Evolutionary conservation across 2,329 filamentous ascomycete species (phyloP), one percentile per base, ranked within the genome.

Genomic region (Rutstroemia sp.): DNA sequence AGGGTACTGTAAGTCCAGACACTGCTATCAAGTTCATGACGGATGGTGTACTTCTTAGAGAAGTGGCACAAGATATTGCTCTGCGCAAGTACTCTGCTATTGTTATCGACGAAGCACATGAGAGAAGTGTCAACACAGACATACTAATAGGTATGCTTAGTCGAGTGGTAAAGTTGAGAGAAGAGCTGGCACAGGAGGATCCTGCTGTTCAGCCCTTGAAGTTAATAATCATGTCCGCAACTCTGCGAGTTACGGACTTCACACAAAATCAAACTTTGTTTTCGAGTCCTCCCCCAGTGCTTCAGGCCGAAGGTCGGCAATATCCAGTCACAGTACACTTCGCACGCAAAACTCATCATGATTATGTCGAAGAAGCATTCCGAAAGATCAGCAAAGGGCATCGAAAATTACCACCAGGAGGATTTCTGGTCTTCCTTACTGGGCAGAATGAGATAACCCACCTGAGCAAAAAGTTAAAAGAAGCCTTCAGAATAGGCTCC

Each of bases 11-110:
- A 1, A 83, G 84, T 49, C 77, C 84, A 27, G 86, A 90, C 52
- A 99, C 94, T 0, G 88, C 89, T 5, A 83, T 99, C 70, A 99
- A 99, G 70, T 99, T 97, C 73, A 96, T 99, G 92, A 99, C 94
- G 0, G 94, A 99, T 71, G 94, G 94, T 79, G 91, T 99, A 27
- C 76, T 99, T 58, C 79, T 99, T 9, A 86, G 94, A 56, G 94
- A 99, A 71, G 87, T 96, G 54, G 86, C 89, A 0, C 86, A 94
- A 62, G 94, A 99, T 68, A 90, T 97, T 67, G 80, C 89, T 0
- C 74, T 99, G 46, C 83, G 80, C 50, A 95, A 95, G 65, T 99
- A 99, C 71, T 96, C 92, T 0, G 88, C 88, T 14, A 88, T 99
- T 52, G 82, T 99, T 49, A 92, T 99, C 59, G 94, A 99, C 66